Evolutionary conservation across 129 eudicot species (phyloP).

Genomic region (Chrysanthemum seticuspe): DNA sequence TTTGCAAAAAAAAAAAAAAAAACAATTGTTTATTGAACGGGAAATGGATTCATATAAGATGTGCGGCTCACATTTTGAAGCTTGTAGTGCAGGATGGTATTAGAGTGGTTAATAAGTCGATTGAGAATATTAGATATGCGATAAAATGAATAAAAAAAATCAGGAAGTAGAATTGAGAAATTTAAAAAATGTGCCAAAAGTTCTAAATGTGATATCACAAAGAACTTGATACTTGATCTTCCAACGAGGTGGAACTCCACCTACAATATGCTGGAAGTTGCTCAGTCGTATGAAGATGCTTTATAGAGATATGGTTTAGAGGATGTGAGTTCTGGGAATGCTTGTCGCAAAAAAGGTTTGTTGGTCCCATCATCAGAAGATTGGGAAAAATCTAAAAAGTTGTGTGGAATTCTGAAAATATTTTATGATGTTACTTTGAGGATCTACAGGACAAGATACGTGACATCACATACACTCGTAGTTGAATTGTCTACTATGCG

Average conservation of each 20-base stretch:
- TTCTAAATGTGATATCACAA: neutral
- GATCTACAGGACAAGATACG: neutral
- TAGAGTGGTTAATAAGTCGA: too few species aligned
- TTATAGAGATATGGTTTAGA: neutral
- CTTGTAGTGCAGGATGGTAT: too few species aligned
- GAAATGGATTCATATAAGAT: too few species aligned
- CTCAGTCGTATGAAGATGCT: neutral
- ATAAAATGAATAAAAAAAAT: too few species aligned
- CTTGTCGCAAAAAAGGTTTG: neutral
- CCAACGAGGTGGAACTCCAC: conserved; percentile 9
- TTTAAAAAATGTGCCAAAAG: neutral
- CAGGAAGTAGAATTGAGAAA: neutral
- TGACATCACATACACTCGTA: neutral
- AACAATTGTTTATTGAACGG: too few species aligned
- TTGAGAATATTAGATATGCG: too few species aligned
- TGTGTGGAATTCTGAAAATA: too few species aligned
- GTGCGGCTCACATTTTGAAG: too few species aligned
- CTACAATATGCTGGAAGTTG: conserved; percentile 4
- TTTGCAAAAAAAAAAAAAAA: too few species aligned
- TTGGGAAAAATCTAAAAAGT: neutral
- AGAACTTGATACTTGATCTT: neutral
- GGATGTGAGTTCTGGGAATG: neutral
- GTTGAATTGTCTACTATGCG: neutral
- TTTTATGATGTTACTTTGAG: neutral
- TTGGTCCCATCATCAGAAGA: neutral